Evolutionary conservation across 2,329 filamentous ascomycete genomes (phyloP).

Genomic region (Exophiala phaeomuriformis): DNA sequence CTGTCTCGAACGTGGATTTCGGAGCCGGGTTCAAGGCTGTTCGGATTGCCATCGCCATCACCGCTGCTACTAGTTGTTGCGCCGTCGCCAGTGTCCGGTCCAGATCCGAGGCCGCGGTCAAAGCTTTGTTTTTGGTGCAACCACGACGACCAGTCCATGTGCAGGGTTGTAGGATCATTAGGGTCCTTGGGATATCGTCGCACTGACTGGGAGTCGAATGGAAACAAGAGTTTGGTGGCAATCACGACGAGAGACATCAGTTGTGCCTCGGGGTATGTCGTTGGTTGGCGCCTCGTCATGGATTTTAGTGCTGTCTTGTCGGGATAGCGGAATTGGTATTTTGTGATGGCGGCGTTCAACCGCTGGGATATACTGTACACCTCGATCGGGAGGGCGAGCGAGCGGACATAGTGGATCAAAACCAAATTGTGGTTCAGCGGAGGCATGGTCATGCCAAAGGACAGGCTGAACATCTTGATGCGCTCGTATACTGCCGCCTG

Average conservation of each 20-base stretch:
- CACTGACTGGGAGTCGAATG: slow-evolving; percentile 58
- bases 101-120: neutral
- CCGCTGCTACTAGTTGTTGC: neutral
- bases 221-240: slow-evolving; percentile 70
- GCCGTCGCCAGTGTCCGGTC: neutral
- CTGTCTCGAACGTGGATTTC: slow-evolving; percentile 52
- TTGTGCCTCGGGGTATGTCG: slow-evolving; percentile 66
- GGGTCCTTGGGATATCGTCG: slow-evolving; percentile 45
- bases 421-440: slow-evolving; percentile 63
- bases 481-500: slow-evolving; percentile 58
- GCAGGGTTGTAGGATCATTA: slow-evolving; percentile 52
- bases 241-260: slow-evolving; percentile 65
- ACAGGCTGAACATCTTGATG: slow-evolving; percentile 55
- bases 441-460: slow-evolving; percentile 66
- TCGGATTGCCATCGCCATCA: neutral
- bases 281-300: slow-evolving; percentile 31
- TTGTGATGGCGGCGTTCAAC: slow-evolving; percentile 44
- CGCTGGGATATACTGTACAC: slow-evolving; percentile 53
- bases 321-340: slow-evolving; percentile 53
- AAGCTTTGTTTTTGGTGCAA: slow-evolving; percentile 39
- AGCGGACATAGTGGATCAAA: slow-evolving; percentile 61
- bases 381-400: slow-evolving; percentile 68
- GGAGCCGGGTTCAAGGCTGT: slow-evolving; percentile 33
- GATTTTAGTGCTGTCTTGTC: neutral
- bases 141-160: slow-evolving; percentile 70